phyloP scores from a whole-genome alignment of 306 rosid genomes.

The Acacia confusa region DNA sequence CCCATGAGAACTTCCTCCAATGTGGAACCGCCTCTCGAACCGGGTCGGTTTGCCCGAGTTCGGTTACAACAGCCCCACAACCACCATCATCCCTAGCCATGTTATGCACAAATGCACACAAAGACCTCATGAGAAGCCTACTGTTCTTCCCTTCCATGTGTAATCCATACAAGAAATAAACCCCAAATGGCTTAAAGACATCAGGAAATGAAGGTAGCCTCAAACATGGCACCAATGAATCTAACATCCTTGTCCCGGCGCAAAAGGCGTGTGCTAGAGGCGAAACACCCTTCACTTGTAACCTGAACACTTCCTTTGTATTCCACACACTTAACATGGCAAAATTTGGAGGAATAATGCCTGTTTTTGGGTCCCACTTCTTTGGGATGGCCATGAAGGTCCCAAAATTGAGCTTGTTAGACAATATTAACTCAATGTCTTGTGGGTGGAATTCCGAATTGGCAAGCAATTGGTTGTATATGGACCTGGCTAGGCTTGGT shows the following conservation, averaged over 20 bases:
- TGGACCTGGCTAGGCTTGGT: conserved; percentile 36
- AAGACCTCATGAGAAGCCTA: conserved; percentile 50
- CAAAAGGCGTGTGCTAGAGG: conserved; percentile 59
- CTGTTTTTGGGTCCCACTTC: conserved; percentile 54
- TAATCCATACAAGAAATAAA: conserved; percentile 73
- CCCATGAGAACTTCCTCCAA: conserved; percentile 82
- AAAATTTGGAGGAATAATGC: conserved; percentile 53
- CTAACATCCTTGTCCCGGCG: conserved; percentile 67
- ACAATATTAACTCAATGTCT: conserved; percentile 62
- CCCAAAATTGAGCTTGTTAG: conserved; percentile 70
- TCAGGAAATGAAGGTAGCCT: conserved; percentile 82
- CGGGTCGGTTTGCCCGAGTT: conserved; percentile 81
- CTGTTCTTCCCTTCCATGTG: conserved; percentile 73
- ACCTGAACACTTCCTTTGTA: conserved; percentile 80
- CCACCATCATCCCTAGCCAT: conserved; percentile 73
- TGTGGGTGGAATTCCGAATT: conserved; percentile 71
- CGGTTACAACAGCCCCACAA: conserved; percentile 83
- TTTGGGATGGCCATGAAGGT: conserved; percentile 85
- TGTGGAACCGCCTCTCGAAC: conserved; percentile 74
- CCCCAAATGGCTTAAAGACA: conserved; percentile 79
- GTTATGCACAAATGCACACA: conserved; percentile 71
- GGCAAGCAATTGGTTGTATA: conserved; percentile 55
- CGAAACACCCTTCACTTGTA: conserved; percentile 79
- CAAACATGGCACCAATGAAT: conserved; percentile 86
- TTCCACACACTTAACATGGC: conserved; percentile 91